Percentiles rank a stretch among this genome's conserved stretches.
Conservation (phyloP, 2,329 filamentous ascomycete genomes). For the Mycogone perniciosa region DNA sequence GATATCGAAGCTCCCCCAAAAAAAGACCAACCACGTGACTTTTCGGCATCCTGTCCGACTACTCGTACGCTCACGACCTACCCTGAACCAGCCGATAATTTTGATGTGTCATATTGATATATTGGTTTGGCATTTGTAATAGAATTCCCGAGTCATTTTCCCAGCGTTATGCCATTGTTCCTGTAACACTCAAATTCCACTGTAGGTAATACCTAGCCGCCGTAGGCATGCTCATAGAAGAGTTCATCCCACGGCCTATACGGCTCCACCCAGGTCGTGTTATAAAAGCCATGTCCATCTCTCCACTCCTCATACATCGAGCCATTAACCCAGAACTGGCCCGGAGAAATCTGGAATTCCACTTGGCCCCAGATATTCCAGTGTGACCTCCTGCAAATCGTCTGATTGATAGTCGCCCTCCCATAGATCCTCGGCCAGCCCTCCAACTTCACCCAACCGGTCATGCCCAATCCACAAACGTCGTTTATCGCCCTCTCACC, state of each 20-base stretch:
- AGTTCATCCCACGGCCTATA: too few relatives aligned
- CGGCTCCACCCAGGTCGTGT: too few relatives aligned
- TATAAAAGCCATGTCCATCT: too few relatives aligned
- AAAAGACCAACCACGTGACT: background rate
- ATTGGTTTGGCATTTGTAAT: too few relatives aligned
- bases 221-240: too few relatives aligned
- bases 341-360: background rate
- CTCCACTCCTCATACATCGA: too few relatives aligned
- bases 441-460: background rate
- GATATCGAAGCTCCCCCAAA: conserved; percentile 4
- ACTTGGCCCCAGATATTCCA: background rate
- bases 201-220: too few relatives aligned
- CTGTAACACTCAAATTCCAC: too few relatives aligned
- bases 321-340: background rate
- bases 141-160: too few relatives aligned
- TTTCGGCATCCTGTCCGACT: background rate
- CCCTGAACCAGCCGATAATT: background rate
- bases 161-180: too few relatives aligned
- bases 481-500: background rate
- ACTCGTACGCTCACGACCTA: background rate
- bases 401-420: background rate
- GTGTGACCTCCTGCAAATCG: background rate
- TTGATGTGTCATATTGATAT: too few relatives aligned
- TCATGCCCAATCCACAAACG: background rate
- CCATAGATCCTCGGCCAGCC: conserved; percentile 2